Conservation (phyloP, 1,284 basidiomycete species). For the Athelia psychrophila region DNA sequence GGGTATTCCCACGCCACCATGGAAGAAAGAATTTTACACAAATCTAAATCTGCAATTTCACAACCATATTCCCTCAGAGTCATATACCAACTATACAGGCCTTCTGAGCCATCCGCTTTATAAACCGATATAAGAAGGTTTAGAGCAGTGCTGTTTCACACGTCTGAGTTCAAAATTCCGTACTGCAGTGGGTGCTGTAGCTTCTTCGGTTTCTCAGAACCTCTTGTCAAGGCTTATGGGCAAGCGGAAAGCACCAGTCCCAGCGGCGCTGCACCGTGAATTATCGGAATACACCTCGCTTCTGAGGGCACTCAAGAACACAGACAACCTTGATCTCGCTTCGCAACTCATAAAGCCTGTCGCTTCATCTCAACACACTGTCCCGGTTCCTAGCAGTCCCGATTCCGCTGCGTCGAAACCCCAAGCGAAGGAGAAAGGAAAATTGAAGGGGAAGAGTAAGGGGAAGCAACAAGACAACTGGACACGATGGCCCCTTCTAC, state of each 20-base stretch:
- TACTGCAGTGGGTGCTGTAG: background rate
- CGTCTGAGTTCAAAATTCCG: background rate
- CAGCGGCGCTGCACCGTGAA: constrained; percentile 52
- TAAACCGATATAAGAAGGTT: background rate
- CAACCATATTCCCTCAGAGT: too few species aligned
- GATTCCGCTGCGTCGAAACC: constrained; percentile 5
- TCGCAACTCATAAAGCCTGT: constrained; percentile 35
- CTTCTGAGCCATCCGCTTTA: background rate
- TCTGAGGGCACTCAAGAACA: constrained; percentile 54
- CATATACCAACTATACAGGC: background rate
- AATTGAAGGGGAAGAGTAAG: constrained; percentile 20
- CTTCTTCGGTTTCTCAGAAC: background rate
- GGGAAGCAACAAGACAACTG: constrained; percentile 38
- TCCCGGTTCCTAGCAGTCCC: constrained; percentile 9
- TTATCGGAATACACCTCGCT: constrained; percentile 62
- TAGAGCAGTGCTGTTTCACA: too few species aligned
- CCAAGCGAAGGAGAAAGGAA: constrained; percentile 3
- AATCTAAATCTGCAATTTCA: too few species aligned
- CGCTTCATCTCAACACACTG: background rate
- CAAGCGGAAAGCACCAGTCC: constrained; percentile 40
- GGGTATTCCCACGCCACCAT: too few species aligned
- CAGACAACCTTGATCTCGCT: constrained; percentile 50
- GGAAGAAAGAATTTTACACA: too few species aligned
- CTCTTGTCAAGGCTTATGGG: constrained; percentile 26
- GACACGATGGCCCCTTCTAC: constrained; percentile 66